These are phyloP conservation scores for Bidens hawaiensis DNA, from an alignment of 140 eudicot genomes.

Conservation along the genomic window DNA sequence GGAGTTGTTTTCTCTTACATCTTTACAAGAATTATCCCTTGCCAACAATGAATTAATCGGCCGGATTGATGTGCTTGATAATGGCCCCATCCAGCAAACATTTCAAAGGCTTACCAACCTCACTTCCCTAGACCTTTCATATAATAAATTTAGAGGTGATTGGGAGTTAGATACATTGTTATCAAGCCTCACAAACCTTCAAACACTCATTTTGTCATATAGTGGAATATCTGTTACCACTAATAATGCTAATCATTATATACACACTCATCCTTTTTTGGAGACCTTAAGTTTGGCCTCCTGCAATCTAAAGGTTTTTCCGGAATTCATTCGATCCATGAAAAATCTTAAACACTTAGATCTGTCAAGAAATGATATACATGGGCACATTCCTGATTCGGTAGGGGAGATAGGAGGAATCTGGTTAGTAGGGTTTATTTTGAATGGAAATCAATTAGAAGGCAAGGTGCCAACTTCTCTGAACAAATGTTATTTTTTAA, in stretches of 20 bases:
- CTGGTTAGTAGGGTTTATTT: not conserved
- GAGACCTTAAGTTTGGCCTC: not conserved
- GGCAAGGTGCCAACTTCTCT: constrained; percentile 32
- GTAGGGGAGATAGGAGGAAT: not conserved
- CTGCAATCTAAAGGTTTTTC: constrained; percentile 11
- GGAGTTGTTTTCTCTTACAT: not conserved
- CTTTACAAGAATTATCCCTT: not conserved
- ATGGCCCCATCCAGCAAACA: not conserved
- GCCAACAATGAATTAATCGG: not conserved
- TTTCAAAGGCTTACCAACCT: not conserved
- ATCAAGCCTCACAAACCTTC: constrained; percentile 12
- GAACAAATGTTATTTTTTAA: constrained; percentile 7
- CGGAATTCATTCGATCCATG: not conserved
- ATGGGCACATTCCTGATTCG: constrained; percentile 9
- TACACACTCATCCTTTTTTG: not conserved
- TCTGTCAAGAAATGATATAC: constrained; percentile 10
- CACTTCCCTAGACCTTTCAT: not conserved
- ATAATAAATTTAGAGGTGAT: not conserved
- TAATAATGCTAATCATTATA: not conserved
- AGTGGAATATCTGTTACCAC: not conserved
- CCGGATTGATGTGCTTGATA: not conserved
- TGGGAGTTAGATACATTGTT: constrained; percentile 14
- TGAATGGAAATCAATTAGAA: constrained; percentile 24
- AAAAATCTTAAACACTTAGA: not conserved
- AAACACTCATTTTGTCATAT: not conserved